Evolutionary conservation across 495 filamentous ascomycete species (phyloP).

Genomic region (Neurospora sp.): DNA sequence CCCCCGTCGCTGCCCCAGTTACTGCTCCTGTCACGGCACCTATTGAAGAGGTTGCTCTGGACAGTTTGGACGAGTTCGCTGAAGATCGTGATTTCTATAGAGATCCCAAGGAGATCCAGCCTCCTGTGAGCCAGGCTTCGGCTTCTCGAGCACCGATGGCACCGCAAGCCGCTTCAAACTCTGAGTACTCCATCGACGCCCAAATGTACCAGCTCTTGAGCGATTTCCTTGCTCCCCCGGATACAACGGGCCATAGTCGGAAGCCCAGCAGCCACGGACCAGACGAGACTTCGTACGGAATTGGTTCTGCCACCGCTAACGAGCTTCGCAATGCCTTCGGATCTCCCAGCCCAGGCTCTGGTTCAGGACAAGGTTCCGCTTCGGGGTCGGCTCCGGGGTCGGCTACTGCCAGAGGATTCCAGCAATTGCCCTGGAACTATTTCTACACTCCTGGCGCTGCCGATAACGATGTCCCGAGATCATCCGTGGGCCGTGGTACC

Average conservation of each 20-base stretch:
- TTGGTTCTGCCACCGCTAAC: slow-evolving; percentile 28
- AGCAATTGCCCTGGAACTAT: slow-evolving; percentile 34
- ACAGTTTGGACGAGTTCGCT: slow-evolving; percentile 17
- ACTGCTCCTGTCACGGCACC: background rate
- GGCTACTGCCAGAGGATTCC: slow-evolving; percentile 27
- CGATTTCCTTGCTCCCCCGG: slow-evolving; percentile 28
- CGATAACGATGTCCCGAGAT: slow-evolving; percentile 4
- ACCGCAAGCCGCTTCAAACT: background rate
- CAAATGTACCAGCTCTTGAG: slow-evolving; percentile 34
- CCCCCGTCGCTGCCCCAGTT: background rate
- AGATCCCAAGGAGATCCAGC: background rate
- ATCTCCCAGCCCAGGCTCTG: slow-evolving; percentile 13
- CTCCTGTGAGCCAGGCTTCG: background rate
- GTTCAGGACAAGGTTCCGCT: background rate
- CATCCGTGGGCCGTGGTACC: background rate
- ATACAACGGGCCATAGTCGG: slow-evolving; percentile 4
- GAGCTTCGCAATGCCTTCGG: slow-evolving; percentile 22
- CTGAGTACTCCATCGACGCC: slow-evolving; percentile 20
- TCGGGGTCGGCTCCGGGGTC: slow-evolving; percentile 22
- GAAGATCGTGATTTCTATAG: slow-evolving; percentile 18
- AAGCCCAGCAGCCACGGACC: slow-evolving; percentile 9
- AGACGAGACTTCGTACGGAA: slow-evolving; percentile 27
- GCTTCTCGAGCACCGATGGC: background rate
- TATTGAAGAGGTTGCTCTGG: background rate
- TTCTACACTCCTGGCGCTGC: slow-evolving; percentile 28